A percentile compares a stretch with the other conserved stretches of the same genome.
phyloP scores from a whole-genome alignment of 768 basidiomycete species.

The Scleroderma citrinum region DNA sequence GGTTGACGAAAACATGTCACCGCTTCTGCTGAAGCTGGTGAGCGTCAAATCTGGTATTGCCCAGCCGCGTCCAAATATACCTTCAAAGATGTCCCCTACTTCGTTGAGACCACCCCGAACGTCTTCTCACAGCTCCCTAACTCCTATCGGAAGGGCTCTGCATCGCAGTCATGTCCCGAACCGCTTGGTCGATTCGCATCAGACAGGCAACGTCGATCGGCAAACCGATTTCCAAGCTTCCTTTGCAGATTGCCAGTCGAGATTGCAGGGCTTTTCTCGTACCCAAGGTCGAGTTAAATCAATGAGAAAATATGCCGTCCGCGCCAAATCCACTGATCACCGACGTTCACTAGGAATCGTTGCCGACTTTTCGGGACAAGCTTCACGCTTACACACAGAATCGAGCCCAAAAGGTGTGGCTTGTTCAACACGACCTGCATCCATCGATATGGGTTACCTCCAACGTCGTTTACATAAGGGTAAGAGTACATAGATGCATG shows the following conservation, averaged over 20 bases:
- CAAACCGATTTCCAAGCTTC: not conserved
- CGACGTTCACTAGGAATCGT: not conserved
- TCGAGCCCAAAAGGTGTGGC: not conserved
- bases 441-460: not conserved
- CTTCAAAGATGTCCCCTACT: constrained; percentile 11
- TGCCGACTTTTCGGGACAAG: not conserved
- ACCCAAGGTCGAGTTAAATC: not conserved
- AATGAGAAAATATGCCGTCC: not conserved
- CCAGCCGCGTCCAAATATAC: constrained; percentile 11
- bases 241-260: not conserved
- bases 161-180: constrained; percentile 3
- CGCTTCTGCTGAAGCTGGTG: not conserved
- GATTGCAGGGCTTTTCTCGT: not conserved
- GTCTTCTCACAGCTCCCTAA: not conserved
- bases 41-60: constrained; percentile 1
- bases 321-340: not conserved
- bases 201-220: not conserved
- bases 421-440: not conserved
- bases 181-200: constrained; percentile 1
- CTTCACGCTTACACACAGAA: not conserved
- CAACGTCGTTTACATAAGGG: not conserved
- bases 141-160: constrained; percentile 5
- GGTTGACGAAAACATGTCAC: constrained; percentile 19
- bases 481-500: no score
- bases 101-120: constrained; percentile 2